phyloP scores from a whole-genome alignment of 106 monocot genomes.

The Dendrobium chrysotoxum region DNA sequence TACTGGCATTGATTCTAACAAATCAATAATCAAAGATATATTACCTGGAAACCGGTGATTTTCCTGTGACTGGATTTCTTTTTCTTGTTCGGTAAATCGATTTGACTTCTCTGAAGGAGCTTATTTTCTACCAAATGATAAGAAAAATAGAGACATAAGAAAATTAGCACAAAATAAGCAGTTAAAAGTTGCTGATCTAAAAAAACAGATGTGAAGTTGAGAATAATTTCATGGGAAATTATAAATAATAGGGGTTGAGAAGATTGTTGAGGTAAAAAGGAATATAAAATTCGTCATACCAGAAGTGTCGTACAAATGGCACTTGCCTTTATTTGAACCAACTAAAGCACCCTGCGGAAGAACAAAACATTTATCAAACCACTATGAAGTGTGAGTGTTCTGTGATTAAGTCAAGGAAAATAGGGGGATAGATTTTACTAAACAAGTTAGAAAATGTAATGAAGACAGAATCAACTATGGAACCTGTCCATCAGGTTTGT shows the following conservation, averaged over 20 bases:
- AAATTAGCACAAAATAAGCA: background rate
- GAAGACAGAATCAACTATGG: background rate
- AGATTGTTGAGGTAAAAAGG: background rate
- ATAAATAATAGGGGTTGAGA: background rate
- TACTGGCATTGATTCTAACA: background rate
- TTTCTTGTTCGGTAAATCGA: slow-evolving; percentile 75
- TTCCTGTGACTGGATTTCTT: slow-evolving; percentile 69
- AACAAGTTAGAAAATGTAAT: background rate
- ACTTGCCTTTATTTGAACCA: slow-evolving; percentile 66
- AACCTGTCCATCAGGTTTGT: slow-evolving; percentile 96
- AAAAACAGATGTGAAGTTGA: background rate
- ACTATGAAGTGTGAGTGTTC: background rate
- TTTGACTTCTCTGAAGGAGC: slow-evolving; percentile 53
- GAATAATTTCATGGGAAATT: background rate
- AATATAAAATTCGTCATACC: slow-evolving; percentile 21
- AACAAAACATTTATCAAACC: slow-evolving; percentile 12
- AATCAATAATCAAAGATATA: background rate
- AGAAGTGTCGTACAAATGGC: slow-evolving; percentile 54
- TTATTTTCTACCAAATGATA: slow-evolving; percentile 55
- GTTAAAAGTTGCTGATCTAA: background rate
- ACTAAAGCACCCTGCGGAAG: slow-evolving; percentile 57
- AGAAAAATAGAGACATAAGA: background rate
- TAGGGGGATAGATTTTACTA: background rate
- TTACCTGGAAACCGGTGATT: slow-evolving; percentile 89
- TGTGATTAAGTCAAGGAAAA: background rate